These are phyloP conservation scores for Perkinsela sp. DNA, from an alignment of 208 protist species.

Conservation along the genomic window DNA sequence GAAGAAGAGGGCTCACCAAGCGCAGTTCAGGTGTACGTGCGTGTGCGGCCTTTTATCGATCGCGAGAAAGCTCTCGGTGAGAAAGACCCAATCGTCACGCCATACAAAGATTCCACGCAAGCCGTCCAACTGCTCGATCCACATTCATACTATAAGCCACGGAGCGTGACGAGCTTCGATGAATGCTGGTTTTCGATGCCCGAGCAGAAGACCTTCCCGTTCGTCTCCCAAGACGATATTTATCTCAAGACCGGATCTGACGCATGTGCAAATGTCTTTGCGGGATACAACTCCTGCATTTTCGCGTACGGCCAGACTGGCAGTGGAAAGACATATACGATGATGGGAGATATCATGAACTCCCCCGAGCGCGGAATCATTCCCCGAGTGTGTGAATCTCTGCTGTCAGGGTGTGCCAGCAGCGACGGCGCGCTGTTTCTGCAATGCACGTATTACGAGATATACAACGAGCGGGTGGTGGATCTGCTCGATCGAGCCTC, in stretches of 20 bases:
- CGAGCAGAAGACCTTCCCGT: not conserved
- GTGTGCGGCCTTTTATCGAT: slow-evolving; percentile 7
- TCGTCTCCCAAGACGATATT: slow-evolving; percentile 2
- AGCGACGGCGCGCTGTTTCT: not conserved
- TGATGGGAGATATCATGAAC: slow-evolving; percentile 6
- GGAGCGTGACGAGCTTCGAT: not conserved
- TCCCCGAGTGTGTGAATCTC: slow-evolving; percentile 7
- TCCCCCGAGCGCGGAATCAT: slow-evolving; percentile 5
- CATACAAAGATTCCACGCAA: not conserved
- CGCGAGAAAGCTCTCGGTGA: slow-evolving; percentile 3
- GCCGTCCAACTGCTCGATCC: not conserved
- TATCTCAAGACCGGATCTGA: not conserved
- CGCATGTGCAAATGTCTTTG: not conserved
- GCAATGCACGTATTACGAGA: slow-evolving; percentile 17
- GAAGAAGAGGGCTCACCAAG: slow-evolving; percentile 1
- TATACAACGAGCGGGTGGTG: slow-evolving; percentile 63
- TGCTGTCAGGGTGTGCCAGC: slow-evolving; percentile 4
- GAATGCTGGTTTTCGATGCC: not conserved
- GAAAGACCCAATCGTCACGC: slow-evolving; percentile 1
- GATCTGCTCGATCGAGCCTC: slow-evolving; percentile 18
- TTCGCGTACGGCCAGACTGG: slow-evolving; percentile 12
- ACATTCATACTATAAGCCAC: not conserved
- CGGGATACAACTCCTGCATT: slow-evolving; percentile 9
- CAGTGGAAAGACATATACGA: slow-evolving; percentile 8
- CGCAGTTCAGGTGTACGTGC: slow-evolving; percentile 5